Conservation (phyloP, 495 filamentous ascomycete species). For the Aspergillus diversus region DNA sequence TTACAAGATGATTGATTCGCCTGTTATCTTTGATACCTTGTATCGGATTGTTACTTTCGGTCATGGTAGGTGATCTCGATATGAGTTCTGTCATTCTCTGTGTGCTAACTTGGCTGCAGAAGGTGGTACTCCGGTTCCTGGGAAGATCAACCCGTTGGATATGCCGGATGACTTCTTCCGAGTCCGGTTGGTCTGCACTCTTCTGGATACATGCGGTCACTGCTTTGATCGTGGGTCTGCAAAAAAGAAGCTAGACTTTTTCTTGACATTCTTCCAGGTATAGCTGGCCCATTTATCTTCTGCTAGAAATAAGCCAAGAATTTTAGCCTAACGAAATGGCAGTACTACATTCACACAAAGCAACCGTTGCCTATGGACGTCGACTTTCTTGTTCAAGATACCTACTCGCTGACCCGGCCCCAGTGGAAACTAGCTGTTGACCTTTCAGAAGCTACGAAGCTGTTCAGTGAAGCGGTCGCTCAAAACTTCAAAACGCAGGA, state of each 20-base stretch:
- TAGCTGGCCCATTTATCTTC: background rate
- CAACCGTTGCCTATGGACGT: slow-evolving; percentile 93
- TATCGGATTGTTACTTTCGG: slow-evolving; percentile 94
- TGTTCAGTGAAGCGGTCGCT: slow-evolving; percentile 84
- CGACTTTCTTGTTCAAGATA: slow-evolving; percentile 95
- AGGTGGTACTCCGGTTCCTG: slow-evolving; percentile 80
- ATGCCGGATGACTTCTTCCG: slow-evolving; percentile 95
- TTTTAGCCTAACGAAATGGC: background rate
- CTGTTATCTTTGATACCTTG: slow-evolving; percentile 91
- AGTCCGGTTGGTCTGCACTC: slow-evolving; percentile 82
- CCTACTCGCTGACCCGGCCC: slow-evolving; percentile 78
- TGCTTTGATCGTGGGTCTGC: slow-evolving; percentile 93
- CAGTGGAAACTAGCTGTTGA: slow-evolving; percentile 87
- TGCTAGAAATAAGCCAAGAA: background rate
- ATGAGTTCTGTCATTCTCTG: background rate
- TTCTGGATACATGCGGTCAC: slow-evolving; percentile 94
- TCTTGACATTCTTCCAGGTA: slow-evolving; percentile 91
- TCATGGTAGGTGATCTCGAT: slow-evolving; percentile 59
- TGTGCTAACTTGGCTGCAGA: slow-evolving; percentile 35
- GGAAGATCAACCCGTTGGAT: slow-evolving; percentile 74
- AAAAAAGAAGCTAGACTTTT: slow-evolving; percentile 98
- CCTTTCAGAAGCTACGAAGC: slow-evolving; percentile 78
- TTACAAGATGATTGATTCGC: slow-evolving; percentile 95
- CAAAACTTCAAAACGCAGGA: slow-evolving; percentile 84
- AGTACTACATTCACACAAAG: slow-evolving; percentile 97